Base-by-base conservation (phyloP, 2,329 filamentous ascomycete genomes). In the Falciphora oryzae region DNA sequence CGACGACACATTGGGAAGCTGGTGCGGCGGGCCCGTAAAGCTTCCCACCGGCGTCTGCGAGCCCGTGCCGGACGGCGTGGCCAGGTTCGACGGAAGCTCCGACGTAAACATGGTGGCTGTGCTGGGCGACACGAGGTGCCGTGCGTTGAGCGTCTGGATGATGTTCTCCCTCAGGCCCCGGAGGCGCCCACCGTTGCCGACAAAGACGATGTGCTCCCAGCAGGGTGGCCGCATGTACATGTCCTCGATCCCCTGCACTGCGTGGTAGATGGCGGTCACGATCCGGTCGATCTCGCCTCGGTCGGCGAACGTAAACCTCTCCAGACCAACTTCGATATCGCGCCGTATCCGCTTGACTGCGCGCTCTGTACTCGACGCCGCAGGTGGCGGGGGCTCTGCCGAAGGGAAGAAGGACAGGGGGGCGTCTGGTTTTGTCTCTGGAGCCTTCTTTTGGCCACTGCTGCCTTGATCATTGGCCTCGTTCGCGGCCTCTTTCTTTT, bases 81-180 rank as follows among this genome's bases (percentile, higher is more conserved):
- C 93, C 73, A 97, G 86, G 77, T 95, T 94, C 11, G 93, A 97
- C 10, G 95, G 95, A 53, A 98, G 87, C 76, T 99, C 95, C 28
- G 93, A 97, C 50, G 93, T 97, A 82, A 98, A 98, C 72, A 98
- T 98, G 57, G 93, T 97, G 62, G 92, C 93, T 1, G 92, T 94
- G 32, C 90, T 93, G 0, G 95, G 95, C 2, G 93, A 96, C 69
- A 99, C 88, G 64, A 97, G 85, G 75, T 97, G 95, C 68, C 93
- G 93, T 61, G 89, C 85, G 53, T 85, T 85, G 50, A 99, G 85
- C 0, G 88, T 93, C 70, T 90, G 85, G 53, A 98, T 75, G 61
- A 99, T 87, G 69, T 94, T 92, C 71, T 97, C 93, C 69, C 91
- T 93, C 75, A 99, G 94, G 6, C 95, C 93, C 79, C 81, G 80